Evolutionary conservation across 495 filamentous ascomycete genomes (phyloP).

Genomic region (Aspergillus biplanus): DNA sequence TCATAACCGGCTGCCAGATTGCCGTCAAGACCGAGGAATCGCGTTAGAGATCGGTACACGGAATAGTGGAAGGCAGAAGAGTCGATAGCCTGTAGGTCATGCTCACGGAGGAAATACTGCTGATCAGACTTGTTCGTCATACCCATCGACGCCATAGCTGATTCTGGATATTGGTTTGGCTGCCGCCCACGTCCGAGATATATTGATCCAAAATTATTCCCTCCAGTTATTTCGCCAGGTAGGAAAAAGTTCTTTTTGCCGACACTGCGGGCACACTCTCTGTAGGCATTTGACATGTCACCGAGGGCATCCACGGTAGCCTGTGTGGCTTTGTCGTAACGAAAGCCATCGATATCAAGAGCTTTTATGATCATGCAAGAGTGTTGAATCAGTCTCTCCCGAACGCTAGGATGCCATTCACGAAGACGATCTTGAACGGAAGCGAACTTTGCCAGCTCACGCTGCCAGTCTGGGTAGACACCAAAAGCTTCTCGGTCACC

Average conservation of each 20-base stretch:
- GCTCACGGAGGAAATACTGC: conserved; percentile 59
- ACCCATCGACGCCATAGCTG: conserved; percentile 50
- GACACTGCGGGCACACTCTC: conserved; percentile 58
- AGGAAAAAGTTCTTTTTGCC: conserved; percentile 69
- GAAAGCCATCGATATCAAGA: conserved; percentile 72
- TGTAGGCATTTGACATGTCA: conserved; percentile 55
- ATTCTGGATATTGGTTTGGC: conserved; percentile 52
- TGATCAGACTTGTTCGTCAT: conserved; percentile 49
- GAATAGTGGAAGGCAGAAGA: conserved; percentile 73
- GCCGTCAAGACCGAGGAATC: conserved; percentile 69
- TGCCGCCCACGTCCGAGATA: conserved; percentile 69
- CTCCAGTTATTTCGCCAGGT: conserved; percentile 66
- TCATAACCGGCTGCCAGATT: conserved; percentile 64
- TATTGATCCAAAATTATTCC: conserved; percentile 65
- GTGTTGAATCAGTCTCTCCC: conserved; percentile 61
- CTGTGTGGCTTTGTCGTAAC: conserved; percentile 71
- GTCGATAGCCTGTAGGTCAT: conserved; percentile 62
- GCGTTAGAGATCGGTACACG: conserved; percentile 67
- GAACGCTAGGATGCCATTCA: conserved; percentile 68
- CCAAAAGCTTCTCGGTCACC: conserved; percentile 72
- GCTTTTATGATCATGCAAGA: conserved; percentile 67
- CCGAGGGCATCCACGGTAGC: conserved; percentile 67
- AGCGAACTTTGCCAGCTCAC: conserved; percentile 72
- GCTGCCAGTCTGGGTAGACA: conserved; percentile 68
- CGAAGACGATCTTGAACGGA: conserved; percentile 76